A percentile compares a stretch with the other conserved stretches of the same genome.
These are phyloP conservation scores for Chaetomium tenue DNA, from an alignment of 495 filamentous ascomycete genomes.

Conservation along the genomic window DNA sequence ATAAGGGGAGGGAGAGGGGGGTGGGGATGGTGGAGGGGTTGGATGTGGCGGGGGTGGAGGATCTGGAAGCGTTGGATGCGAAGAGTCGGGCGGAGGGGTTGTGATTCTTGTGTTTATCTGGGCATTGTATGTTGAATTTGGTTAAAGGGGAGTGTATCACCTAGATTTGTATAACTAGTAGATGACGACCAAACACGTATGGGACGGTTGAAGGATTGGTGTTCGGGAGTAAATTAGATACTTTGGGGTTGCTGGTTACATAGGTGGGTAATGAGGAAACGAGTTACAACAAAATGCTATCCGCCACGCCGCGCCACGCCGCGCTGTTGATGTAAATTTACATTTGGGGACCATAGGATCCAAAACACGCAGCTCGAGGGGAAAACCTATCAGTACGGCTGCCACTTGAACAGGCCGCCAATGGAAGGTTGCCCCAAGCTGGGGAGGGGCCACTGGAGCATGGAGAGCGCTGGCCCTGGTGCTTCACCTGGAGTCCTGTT, in stretches of 20 bases:
- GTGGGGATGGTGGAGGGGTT: neutral
- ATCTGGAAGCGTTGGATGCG: conserved; percentile 40
- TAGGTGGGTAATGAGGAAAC: neutral
- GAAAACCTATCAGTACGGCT: neutral
- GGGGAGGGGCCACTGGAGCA: too few relatives aligned
- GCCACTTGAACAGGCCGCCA: neutral
- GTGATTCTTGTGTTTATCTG: neutral
- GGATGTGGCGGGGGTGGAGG: conserved; percentile 14
- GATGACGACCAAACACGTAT: neutral
- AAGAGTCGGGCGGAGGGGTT: conserved; percentile 41
- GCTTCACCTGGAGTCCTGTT: conserved; percentile 27
- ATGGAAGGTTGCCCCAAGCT: neutral
- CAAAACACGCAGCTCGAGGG: too few relatives aligned
- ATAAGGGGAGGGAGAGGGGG: conserved; percentile 20
- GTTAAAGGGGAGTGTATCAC: neutral
- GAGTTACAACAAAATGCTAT: neutral
- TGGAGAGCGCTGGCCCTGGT: neutral
- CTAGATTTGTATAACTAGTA: neutral
- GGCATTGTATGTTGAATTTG: neutral
- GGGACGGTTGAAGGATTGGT: neutral
- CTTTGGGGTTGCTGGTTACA: neutral
- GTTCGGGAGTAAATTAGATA: neutral
- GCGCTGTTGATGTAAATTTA: neutral
- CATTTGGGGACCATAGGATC: neutral
- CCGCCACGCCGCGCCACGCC: conserved; percentile 2